phyloP scores from a whole-genome alignment of 139 green algal species.

The Diplosphaera chodatii region DNA sequence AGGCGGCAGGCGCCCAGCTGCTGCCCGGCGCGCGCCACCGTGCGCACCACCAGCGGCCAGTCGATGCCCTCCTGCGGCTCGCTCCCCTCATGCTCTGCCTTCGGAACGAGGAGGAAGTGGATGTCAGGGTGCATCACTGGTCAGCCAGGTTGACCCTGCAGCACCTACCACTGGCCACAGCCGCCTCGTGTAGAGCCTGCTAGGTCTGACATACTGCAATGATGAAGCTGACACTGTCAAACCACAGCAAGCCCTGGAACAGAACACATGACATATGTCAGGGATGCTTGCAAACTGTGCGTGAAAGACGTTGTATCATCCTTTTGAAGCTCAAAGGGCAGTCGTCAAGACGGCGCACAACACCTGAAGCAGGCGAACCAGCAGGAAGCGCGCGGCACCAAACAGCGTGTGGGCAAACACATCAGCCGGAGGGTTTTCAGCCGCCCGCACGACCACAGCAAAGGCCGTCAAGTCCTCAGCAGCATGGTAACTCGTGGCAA shows the following conservation, averaged over 20 bases:
- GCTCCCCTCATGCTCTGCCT: neutral
- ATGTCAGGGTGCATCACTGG: too few species aligned
- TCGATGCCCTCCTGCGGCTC: constrained; percentile 32
- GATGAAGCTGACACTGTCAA: too few species aligned
- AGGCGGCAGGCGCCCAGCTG: constrained; percentile 69
- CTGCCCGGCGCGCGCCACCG: constrained; percentile 49
- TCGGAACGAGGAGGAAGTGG: neutral
- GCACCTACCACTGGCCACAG: too few species aligned
- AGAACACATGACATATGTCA: too few species aligned
- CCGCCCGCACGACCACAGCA: constrained; percentile 44
- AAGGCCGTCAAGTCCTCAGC: constrained; percentile 76
- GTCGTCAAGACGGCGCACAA: neutral
- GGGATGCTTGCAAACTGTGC: too few species aligned
- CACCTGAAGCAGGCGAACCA: constrained; percentile 44
- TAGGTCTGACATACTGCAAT: too few species aligned
- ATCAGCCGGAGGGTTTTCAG: constrained; percentile 44
- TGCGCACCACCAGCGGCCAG: constrained; percentile 45
- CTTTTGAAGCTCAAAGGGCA: too few species aligned
- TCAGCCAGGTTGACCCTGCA: too few species aligned
- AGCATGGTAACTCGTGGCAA: constrained; percentile 48
- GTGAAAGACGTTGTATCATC: too few species aligned
- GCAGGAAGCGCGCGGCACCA: constrained; percentile 58
- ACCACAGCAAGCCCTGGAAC: too few species aligned
- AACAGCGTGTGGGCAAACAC: constrained; percentile 50
- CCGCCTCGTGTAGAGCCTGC: too few species aligned